phyloP scores from a whole-genome alignment of 2,329 filamentous ascomycete genomes.

The Aspergillus pseudoviridinutans region DNA sequence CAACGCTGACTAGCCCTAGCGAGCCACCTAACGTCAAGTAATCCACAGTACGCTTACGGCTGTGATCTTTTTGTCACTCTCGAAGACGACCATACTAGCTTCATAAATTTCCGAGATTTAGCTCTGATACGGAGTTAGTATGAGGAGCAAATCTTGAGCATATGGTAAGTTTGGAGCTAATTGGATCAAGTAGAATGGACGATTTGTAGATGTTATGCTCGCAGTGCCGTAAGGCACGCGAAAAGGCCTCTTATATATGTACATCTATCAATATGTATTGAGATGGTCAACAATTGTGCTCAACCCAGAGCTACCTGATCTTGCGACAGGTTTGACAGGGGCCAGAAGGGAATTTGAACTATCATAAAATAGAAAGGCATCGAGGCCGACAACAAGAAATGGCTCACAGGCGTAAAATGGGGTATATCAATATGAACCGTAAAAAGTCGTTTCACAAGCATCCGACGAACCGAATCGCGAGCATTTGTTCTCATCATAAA shows the following conservation, averaged over 20 bases:
- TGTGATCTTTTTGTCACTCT: not conserved
- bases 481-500: not conserved
- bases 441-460: conserved; percentile 17
- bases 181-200: not conserved
- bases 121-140: no score
- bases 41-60: not conserved
- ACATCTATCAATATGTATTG: conserved; percentile 29
- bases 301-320: not conserved
- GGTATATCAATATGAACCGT: conserved; percentile 28
- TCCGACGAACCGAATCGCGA: conserved; percentile 1
- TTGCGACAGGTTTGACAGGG: not conserved
- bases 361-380: conserved; percentile 1
- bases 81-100: not conserved
- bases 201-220: not conserved
- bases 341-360: conserved; percentile 3
- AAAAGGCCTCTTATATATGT: conserved; percentile 19
- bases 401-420: conserved; percentile 22
- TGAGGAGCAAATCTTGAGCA: not conserved
- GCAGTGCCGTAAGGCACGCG: not conserved
- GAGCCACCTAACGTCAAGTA: not conserved
- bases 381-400: conserved; percentile 14
- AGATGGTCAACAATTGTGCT: conserved; percentile 10
- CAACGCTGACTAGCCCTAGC: not conserved
- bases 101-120: not conserved
- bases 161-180: not conserved